Conservation (phyloP, 306 rosid species). For the Sindora glabra region DNA sequence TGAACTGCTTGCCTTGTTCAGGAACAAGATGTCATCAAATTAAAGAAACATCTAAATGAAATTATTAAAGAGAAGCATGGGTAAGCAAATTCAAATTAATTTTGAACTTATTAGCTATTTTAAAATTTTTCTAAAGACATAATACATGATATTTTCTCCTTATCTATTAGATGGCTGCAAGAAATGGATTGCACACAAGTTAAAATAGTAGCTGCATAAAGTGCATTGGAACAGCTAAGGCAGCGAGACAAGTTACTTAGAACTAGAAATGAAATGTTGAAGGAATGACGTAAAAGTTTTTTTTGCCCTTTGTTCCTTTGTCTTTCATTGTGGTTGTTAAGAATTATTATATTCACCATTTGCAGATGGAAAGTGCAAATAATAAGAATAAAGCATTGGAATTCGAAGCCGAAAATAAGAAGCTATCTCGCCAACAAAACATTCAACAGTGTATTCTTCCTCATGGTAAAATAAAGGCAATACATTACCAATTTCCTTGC, state of each 20-base stretch:
- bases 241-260: slow-evolving; percentile 53
- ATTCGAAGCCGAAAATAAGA: slow-evolving; percentile 76
- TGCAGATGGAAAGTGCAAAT: slow-evolving; percentile 57
- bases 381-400: slow-evolving; percentile 57
- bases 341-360: slow-evolving; percentile 16
- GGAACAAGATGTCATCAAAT: slow-evolving; percentile 62
- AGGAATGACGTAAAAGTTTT: slow-evolving; percentile 49
- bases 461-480: slow-evolving; percentile 90
- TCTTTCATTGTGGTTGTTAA: neutral
- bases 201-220: slow-evolving; percentile 60
- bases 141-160: slow-evolving; percentile 10
- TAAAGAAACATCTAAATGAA: slow-evolving; percentile 68
- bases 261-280: slow-evolving; percentile 77
- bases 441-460: slow-evolving; percentile 93
- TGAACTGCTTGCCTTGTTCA: slow-evolving; percentile 35
- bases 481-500: neutral
- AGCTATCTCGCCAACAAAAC: slow-evolving; percentile 93
- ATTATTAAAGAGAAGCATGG: slow-evolving; percentile 80
- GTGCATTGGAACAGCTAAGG: slow-evolving; percentile 65
- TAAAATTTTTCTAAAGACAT: neutral
- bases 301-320: too few species aligned
- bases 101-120: too few species aligned
- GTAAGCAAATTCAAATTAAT: slow-evolving; percentile 58
- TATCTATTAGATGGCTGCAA: slow-evolving; percentile 64
- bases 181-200: slow-evolving; percentile 83